Evolutionary conservation across 2,329 filamentous ascomycete species (phyloP), one percentile per base, ranked within the genome.

Genomic region (Xylariaceae sp.): DNA sequence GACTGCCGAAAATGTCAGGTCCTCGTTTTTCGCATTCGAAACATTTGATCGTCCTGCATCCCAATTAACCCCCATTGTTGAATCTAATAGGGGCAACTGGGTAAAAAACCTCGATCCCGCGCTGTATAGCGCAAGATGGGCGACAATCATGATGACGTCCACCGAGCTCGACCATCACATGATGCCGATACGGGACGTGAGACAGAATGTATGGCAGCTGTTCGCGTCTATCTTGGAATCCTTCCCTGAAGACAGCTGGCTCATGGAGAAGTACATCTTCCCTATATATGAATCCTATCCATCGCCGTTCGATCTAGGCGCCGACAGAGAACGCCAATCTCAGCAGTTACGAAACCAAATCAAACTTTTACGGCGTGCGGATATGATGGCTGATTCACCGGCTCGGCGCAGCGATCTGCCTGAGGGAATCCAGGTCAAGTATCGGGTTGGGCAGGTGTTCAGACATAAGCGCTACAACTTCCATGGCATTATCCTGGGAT

Each of bases 401-500:
- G 73, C 79, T 37, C 22, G 65, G 63, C 58, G 69, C 63, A 62
- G 68, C 69, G 68, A 65, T 44, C 61, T 65, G n/a, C 49, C 49
- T 34, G 46, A 49, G 6, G 57, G 61, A 9, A 44, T 64, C 40
- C 50, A 61, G 5, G 81, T 90, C 47, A 78, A 73, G 56, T 92
- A 83, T 68, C 81, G 78, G 47, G 80, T 96, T 46, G 94, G 94
- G 0, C 87, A 95, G 63, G 80, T 96, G 6, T 95, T 97, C 67
- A 80, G 79, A 45, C 94, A 99, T 71, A 83, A 78, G 57, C 81
- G 91, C 43, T 96, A 94, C 68, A 75, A 80, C 18, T 96, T 92
- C 68, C 76, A 85, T 46, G 92, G 87, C 16, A 80, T 95, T 22
- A 88, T 99, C 54, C 89, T 87, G 13, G 92, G 92, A n/a, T 99